Evolutionary conservation across 1,284 basidiomycete genomes (phyloP).

Genomic region (Amylostereum areolatum): DNA sequence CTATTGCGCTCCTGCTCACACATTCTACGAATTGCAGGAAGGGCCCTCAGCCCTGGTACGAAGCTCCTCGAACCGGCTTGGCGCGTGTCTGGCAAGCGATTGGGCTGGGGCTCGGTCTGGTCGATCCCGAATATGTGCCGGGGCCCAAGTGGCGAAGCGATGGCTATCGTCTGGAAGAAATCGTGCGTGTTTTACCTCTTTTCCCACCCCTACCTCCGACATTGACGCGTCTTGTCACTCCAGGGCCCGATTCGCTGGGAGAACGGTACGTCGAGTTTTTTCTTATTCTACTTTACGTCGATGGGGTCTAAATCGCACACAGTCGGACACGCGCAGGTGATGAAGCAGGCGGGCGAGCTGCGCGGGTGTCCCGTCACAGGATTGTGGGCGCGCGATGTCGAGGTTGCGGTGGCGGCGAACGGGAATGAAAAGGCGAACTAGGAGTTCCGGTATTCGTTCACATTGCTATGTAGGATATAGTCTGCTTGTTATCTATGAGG

Average conservation of each 20-base stretch:
- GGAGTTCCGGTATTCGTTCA: too few species aligned
- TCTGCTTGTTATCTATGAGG: too few species aligned
- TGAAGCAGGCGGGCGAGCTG: conserved; percentile 1
- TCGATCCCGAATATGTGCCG: background rate
- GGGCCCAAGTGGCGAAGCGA: background rate
- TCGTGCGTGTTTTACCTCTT: background rate
- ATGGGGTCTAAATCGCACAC: background rate
- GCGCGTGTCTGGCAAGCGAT: background rate
- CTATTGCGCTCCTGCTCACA: too few species aligned
- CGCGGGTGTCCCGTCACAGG: conserved; percentile 3
- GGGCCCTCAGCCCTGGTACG: background rate
- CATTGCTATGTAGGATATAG: too few species aligned
- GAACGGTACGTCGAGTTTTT: background rate
- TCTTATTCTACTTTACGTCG: background rate
- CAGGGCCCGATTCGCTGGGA: background rate
- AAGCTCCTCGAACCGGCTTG: background rate
- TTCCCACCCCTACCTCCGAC: background rate
- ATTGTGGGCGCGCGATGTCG: background rate
- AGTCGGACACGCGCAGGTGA: conserved; percentile 2
- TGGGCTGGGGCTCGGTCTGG: background rate
- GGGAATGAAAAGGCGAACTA: too few species aligned
- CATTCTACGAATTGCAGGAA: too few species aligned
- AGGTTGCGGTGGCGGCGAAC: too few species aligned
- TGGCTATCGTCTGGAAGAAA: conserved; percentile 2
- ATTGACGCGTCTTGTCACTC: background rate